Evolutionary conservation across 768 basidiomycete genomes (phyloP), one percentile per base, ranked within the genome.

Genomic region (Psilocybe subaeruginosa): DNA sequence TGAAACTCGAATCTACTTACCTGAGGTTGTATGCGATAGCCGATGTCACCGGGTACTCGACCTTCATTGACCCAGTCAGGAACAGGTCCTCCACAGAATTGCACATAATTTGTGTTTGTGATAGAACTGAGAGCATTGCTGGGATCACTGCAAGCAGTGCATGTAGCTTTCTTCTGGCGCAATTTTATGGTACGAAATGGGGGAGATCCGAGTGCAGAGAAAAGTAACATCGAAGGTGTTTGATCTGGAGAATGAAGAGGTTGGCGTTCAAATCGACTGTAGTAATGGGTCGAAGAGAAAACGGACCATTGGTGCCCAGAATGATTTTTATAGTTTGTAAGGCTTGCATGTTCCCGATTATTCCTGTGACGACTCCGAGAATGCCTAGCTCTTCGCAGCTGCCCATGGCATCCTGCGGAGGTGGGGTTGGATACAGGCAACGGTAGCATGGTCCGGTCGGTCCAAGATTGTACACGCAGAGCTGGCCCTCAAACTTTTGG

Each of bases 331-430:
- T 87, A 1, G 93, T 82, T 74, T 97, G 95, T 35, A 93, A 72
- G 4, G 96, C 96, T 79, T 97, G 95, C 70, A 96, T 74, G 64
- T 86, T 90, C 3, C 96, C 96, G 46, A 98, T 92, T 52, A 93
- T 78, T 1, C 97, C 97, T 0, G 93, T 93, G 1, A 97, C 94
- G 0, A 82, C 87, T 5, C 97, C 97, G 51, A 97, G 76, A 4
- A 99, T 88, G 1, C 97, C 96, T 3, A 87, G 80, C 70, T 97
- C 95, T 68, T 91, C 94, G 65, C 97, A 99, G 8, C 88, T 86
- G 7, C 93, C 90, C 1, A 83, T 75, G 29, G 79, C 79, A 56
- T 85, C 85, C 17, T 77, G 81, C 3, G 86, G 81, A 1, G 95
- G 87, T 1, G 94, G 87, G 55, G 81, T 84, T 0, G 97, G 96